These are phyloP conservation scores for Cyclotella cryptica DNA, from an alignment of 108 stramenopile species.

Conservation along the genomic window DNA sequence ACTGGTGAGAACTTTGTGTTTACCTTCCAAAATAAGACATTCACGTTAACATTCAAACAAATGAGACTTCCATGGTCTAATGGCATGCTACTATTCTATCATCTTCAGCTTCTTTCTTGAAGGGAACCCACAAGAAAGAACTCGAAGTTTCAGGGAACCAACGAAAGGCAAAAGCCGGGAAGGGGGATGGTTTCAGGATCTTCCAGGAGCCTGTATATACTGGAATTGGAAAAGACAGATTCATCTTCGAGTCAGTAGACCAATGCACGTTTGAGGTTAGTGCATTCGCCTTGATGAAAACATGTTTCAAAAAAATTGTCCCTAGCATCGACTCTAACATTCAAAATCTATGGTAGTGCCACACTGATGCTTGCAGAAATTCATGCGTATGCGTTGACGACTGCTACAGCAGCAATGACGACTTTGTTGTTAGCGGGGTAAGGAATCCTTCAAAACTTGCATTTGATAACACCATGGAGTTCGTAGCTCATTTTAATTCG, in stretches of 20 bases:
- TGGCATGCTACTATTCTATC: neutral
- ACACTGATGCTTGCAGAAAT: neutral
- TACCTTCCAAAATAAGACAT: neutral
- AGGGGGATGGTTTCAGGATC: neutral
- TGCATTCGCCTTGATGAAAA: neutral
- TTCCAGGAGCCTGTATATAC: neutral
- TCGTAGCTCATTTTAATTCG: neutral
- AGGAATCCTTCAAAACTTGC: too few relatives aligned
- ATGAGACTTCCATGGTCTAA: neutral
- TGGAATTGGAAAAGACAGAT: neutral
- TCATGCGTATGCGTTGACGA: neutral
- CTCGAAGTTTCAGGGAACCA: neutral
- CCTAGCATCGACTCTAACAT: neutral
- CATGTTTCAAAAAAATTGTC: too few relatives aligned
- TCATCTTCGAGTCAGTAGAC: neutral
- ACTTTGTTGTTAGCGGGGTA: neutral
- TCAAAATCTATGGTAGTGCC: neutral
- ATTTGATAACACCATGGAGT: too few relatives aligned
- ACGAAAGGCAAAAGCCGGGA: neutral
- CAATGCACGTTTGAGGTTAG: neutral
- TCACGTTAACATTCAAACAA: neutral
- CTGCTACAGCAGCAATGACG: neutral
- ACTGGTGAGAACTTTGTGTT: neutral
- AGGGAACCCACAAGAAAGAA: slow-evolving; percentile 5
- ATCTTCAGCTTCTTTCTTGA: neutral